Percentiles rank a stretch among this genome's conserved stretches.
Conservation (phyloP, 345 rosid species). For the Pugionium cornutum region DNA sequence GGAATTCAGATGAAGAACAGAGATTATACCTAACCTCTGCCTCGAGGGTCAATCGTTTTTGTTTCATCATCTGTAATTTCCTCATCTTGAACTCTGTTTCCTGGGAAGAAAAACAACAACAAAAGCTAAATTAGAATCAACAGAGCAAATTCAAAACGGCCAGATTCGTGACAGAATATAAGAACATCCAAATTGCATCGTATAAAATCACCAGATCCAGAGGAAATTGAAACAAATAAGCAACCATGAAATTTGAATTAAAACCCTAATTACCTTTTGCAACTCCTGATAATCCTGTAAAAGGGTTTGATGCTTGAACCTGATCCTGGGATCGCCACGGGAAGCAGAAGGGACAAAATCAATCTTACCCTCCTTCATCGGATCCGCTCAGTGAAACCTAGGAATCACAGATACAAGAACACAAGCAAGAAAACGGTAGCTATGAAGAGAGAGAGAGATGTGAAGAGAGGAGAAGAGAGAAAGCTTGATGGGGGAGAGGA, state of each 20-base stretch:
- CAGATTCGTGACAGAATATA: constrained; percentile 20
- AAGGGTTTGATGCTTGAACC: constrained; percentile 54
- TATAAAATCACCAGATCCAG: constrained; percentile 43
- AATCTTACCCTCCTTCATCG: constrained; percentile 48
- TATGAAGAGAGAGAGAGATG: constrained; percentile 1
- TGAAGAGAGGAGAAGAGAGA: constrained; percentile 18
- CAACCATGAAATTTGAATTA: constrained; percentile 18
- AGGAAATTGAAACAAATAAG: constrained; percentile 22
- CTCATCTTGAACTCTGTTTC: constrained; percentile 58
- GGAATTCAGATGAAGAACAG: not conserved
- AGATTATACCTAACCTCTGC: constrained; percentile 77
- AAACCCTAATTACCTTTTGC: constrained; percentile 49
- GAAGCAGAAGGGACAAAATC: constrained; percentile 36
- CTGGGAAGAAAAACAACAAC: constrained; percentile 40
- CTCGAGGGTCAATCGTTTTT: constrained; percentile 46
- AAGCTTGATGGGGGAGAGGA: constrained; percentile 6
- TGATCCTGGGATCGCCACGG: constrained; percentile 46
- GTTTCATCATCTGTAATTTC: constrained; percentile 62
- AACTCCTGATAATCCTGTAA: constrained; percentile 58
- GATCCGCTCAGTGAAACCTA: constrained; percentile 27
- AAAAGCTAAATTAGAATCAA: not conserved
- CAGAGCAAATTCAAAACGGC: constrained; percentile 15
- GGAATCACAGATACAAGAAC: constrained; percentile 5
- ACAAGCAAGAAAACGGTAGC: constrained; percentile 4
- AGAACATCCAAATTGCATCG: constrained; percentile 17